phyloP scores from a whole-genome alignment of 2,329 filamentous ascomycete species.

The Iodosphaeria phyllophila region DNA sequence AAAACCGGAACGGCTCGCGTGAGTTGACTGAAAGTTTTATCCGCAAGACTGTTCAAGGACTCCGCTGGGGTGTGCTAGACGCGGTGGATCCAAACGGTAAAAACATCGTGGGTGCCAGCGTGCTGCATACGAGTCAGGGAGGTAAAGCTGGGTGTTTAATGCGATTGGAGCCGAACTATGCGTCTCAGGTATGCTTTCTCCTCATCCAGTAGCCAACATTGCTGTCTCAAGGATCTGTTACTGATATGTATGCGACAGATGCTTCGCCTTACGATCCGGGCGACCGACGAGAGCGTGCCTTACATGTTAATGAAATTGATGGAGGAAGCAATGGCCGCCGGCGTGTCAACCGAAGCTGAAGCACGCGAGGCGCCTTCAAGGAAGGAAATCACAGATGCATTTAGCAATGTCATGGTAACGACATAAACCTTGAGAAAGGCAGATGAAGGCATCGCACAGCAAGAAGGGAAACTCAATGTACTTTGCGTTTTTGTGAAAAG shows the following conservation, averaged over 20 bases:
- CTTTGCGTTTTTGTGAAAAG: not conserved
- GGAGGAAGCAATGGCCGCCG: conserved; percentile 58
- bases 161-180: conserved; percentile 85
- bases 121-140: conserved; percentile 60
- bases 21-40: conserved; percentile 57
- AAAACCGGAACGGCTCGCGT: conserved; percentile 32
- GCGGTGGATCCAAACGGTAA: conserved; percentile 81
- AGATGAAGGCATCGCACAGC: conserved; percentile 1
- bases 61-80: conserved; percentile 74
- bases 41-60: conserved; percentile 56
- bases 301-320: conserved; percentile 65
- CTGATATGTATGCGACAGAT: conserved; percentile 38
- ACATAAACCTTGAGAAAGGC: conserved; percentile 7
- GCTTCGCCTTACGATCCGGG: conserved; percentile 84
- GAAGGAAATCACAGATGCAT: conserved; percentile 33
- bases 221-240: conserved; percentile 2
- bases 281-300: conserved; percentile 81
- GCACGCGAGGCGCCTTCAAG: conserved; percentile 21
- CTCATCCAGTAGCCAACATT: conserved; percentile 5
- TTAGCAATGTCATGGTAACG: conserved; percentile 35
- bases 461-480: not conserved
- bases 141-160: conserved; percentile 92
- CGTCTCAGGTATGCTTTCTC: conserved; percentile 53
- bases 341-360: conserved; percentile 23
- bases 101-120: conserved; percentile 86